These are phyloP conservation scores for Cladophialophora psammophila DNA, from an alignment of 2,329 filamentous ascomycete species.

Conservation along the genomic window DNA sequence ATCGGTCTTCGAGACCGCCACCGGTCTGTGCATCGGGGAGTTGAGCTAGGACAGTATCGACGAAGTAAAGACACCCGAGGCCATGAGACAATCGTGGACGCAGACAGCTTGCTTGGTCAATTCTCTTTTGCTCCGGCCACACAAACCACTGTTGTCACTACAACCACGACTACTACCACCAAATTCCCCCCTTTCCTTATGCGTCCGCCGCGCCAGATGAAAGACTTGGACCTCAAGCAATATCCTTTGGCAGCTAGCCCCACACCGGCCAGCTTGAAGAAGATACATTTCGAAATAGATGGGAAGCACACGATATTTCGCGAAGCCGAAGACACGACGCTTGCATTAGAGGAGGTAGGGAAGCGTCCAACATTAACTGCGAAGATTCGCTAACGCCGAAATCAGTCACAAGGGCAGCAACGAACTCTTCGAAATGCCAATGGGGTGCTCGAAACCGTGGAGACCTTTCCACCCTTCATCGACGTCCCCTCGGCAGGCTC, in stretches of 20 bases:
- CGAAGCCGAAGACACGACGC: constrained; percentile 65
- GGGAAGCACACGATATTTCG: constrained; percentile 67
- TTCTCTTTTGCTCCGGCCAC: constrained; percentile 70
- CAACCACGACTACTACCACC: constrained; percentile 86
- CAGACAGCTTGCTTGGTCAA: constrained; percentile 60
- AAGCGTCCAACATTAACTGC: constrained; percentile 42
- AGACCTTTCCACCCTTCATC: constrained; percentile 26
- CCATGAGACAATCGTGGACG: constrained; percentile 37
- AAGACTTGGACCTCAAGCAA: constrained; percentile 81
- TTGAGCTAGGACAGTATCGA: constrained; percentile 18
- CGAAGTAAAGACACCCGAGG: constrained; percentile 27
- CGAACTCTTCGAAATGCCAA: constrained; percentile 33
- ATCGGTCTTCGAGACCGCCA: constrained; percentile 37
- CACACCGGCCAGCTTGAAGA: constrained; percentile 79
- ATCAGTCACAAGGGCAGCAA: constrained; percentile 37
- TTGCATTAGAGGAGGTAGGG: constrained; percentile 54
- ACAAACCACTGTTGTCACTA: constrained; percentile 76
- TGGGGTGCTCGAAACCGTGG: constrained; percentile 36
- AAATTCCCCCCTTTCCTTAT: constrained; percentile 83
- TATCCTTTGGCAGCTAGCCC: constrained; percentile 86
- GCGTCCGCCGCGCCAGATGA: constrained; percentile 72
- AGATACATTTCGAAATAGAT: constrained; percentile 76
- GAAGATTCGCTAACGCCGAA: background rate
- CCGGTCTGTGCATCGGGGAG: constrained; percentile 37
- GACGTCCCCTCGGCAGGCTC: constrained; percentile 16